Evolutionary conservation across 192 early-diverging fungal genomes (phyloP).

Genomic region (Coemansia sp.): DNA sequence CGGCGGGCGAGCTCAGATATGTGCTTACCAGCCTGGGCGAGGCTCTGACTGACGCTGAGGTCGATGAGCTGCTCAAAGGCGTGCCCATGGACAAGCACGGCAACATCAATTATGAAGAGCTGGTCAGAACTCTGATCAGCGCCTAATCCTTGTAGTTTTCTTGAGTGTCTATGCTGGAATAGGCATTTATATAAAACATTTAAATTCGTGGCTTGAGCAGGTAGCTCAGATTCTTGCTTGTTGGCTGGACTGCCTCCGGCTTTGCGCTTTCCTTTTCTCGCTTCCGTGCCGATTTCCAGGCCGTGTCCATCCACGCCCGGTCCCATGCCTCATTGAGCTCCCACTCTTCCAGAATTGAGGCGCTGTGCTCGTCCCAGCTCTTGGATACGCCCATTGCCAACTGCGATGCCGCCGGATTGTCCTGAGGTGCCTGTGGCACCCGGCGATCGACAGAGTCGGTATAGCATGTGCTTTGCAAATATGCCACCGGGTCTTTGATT

Average conservation of each 20-base stretch:
- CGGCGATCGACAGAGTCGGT: conserved; percentile 28
- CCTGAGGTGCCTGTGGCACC: conserved; percentile 12
- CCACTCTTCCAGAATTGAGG: conserved; percentile 50
- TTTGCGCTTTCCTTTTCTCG: conserved; percentile 16
- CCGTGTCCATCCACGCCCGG: conserved; percentile 51
- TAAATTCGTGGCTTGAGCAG: conserved; percentile 50
- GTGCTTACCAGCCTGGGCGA: conserved; percentile 82
- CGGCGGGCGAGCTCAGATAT: conserved; percentile 74
- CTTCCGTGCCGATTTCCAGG: conserved; percentile 37
- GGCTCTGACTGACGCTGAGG: conserved; percentile 71
- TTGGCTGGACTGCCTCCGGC: conserved; percentile 28
- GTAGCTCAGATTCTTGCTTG: conserved; percentile 46
- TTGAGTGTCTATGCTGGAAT: background rate
- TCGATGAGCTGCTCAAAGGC: conserved; percentile 77
- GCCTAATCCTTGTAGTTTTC: too few species aligned
- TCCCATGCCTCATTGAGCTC: conserved; percentile 54
- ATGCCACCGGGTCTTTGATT: conserved; percentile 29
- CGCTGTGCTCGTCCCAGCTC: conserved; percentile 46
- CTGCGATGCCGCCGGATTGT: background rate
- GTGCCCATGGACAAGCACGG: conserved; percentile 73
- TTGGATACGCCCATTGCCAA: conserved; percentile 15
- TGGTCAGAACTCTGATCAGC: conserved; percentile 48
- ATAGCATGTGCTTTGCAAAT: conserved; percentile 39
- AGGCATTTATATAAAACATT: background rate
- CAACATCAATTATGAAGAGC: conserved; percentile 77